Conservation (phyloP, 768 basidiomycete genomes). For the Suillus placidus region DNA sequence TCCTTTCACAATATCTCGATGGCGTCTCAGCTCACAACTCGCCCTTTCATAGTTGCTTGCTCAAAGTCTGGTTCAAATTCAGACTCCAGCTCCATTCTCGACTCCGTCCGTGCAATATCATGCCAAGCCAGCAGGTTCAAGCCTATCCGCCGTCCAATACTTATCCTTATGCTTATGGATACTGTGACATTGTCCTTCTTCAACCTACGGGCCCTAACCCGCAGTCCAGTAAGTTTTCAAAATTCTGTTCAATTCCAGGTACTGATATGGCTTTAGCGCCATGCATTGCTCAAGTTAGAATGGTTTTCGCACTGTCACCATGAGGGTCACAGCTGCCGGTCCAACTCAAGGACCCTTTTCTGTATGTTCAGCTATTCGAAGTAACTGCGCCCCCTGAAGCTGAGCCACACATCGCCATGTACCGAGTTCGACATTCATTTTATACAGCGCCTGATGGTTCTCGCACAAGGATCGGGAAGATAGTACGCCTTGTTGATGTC, state of each 20-base stretch:
- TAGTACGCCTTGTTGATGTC: too few species aligned
- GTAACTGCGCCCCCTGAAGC: slow-evolving; percentile 2
- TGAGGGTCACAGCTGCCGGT: not conserved
- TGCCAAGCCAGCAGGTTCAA: not conserved
- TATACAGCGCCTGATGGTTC: not conserved
- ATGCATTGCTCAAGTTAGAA: slow-evolving; percentile 20
- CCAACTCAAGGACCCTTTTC: not conserved
- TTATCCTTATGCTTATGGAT: slow-evolving; percentile 25
- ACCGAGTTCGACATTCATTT: not conserved
- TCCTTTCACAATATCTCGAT: slow-evolving; percentile 20
- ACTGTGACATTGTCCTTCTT: slow-evolving; percentile 19
- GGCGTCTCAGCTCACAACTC: slow-evolving; percentile 29
- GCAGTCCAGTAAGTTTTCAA: not conserved
- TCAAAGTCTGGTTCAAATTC: not conserved
- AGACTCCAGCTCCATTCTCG: not conserved
- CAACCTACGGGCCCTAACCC: not conserved
- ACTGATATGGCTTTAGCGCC: not conserved
- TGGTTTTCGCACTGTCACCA: slow-evolving; percentile 13
- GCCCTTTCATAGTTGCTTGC: slow-evolving; percentile 22
- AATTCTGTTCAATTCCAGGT: not conserved
- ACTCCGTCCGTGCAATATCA: not conserved
- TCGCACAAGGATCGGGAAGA: too few species aligned
- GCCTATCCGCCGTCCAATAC: not conserved
- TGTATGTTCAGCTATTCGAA: slow-evolving; percentile 8
- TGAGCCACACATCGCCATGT: slow-evolving; percentile 1